Base-by-base conservation (phyloP, 1,284 basidiomycete genomes). In the Cryptococcus jaspeensis region DNA sequence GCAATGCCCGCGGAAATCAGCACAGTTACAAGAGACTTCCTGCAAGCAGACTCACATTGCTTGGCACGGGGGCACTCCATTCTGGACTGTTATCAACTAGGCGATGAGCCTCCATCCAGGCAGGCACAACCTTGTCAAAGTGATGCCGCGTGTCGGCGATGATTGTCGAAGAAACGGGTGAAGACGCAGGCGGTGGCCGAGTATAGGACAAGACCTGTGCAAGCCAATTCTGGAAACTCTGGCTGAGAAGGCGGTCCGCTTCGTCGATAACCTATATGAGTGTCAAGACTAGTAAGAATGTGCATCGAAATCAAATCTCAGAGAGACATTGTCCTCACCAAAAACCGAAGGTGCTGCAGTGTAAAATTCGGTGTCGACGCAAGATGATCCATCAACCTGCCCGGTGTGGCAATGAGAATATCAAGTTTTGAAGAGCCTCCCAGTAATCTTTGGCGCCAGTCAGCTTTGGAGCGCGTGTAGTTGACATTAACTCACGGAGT, bases 171-270 rank as follows among this genome's bases (percentile, higher is more conserved):
- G 18, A 49, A 25, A 52, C 40, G 13, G 55, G 56, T 28, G 52
- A 54, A 20, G 55, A 53, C 16, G 58, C 22, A 32, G 69, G 58
- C 7, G 81, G 78, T 16, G 85, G 83, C 32, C 84, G 83, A 5
- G 85, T 87, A 9, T 89, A 89, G 1, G 83, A 78, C 7, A 94
- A 80, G 3, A 96, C 87, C 67, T 87, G 86, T 12, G 84, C 82
- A 2, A 96, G 80, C 95, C 95, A 99, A 69, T 93, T 89, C 76
- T 98, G 92, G 78, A 97, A 98, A 1, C 90, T 92, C 73, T 98
- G 93, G 7, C 89, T 89, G 5, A 99, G 83, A 2, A 99, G 82
- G 22, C 94, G 84, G 73, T 99, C 96, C 0, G 96, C 96, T 79
- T 99, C 96, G 73, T 99, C 96, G 55, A 99, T 92, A 18, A 99